Conservation (phyloP, 192 early-diverging fungal genomes). For the Dissophora ornata region DNA sequence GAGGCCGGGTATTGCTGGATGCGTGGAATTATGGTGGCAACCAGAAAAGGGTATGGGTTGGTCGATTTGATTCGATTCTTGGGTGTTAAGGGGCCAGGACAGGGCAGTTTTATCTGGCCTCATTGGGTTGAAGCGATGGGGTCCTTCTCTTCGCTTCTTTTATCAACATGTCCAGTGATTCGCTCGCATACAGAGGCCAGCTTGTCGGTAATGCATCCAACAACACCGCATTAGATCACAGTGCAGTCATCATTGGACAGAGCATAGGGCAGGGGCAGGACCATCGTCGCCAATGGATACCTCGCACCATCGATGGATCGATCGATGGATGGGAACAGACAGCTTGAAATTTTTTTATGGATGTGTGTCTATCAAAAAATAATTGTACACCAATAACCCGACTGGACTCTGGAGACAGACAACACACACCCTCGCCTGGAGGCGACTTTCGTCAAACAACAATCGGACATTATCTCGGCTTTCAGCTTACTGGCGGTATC, state of each 20-base stretch:
- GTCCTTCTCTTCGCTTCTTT: constrained; percentile 31
- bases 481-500: too few species aligned
- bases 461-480: too few species aligned
- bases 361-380: constrained; percentile 8
- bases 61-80: too few species aligned
- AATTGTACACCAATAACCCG: background rate
- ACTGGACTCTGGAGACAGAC: too few species aligned
- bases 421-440: too few species aligned
- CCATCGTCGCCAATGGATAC: constrained; percentile 9
- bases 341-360: background rate
- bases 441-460: too few species aligned
- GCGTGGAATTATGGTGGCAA: too few species aligned
- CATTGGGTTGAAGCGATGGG: constrained; percentile 1
- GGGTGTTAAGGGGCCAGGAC: constrained; percentile 12
- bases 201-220: constrained; percentile 31
- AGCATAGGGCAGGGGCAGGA: background rate
- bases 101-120: constrained; percentile 3
- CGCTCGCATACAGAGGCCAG: constrained; percentile 36
- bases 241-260: background rate
- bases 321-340: constrained; percentile 33
- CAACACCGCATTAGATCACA: background rate
- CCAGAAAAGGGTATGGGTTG: too few species aligned
- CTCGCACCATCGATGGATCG: constrained; percentile 9
- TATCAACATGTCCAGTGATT: constrained; percentile 41
- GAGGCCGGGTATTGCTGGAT: too few species aligned